Evolutionary conservation across 208 protist genomes (phyloP).

Genomic region (Trichomonas gallinae): DNA sequence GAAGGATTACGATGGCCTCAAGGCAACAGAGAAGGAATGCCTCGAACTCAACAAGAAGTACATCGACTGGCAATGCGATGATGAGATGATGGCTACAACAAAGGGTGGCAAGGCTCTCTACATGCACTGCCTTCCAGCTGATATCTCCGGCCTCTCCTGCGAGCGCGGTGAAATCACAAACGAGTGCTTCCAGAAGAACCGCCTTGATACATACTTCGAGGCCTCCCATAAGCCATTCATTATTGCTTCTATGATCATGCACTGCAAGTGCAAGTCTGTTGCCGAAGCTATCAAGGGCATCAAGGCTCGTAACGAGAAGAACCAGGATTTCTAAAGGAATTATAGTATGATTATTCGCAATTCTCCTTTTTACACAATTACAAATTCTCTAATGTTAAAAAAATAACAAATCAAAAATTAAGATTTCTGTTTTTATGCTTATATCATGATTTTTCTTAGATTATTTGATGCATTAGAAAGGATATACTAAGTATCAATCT

Average conservation of each 20-base stretch:
- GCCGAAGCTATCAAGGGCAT: background rate
- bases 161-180: conserved; percentile 5
- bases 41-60: conserved; percentile 2
- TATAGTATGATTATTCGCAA: background rate
- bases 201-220: background rate
- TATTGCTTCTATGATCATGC: conserved; percentile 4
- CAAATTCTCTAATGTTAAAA: too few species aligned
- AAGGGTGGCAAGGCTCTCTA: background rate
- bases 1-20: background rate
- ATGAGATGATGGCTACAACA: conserved; percentile 2
- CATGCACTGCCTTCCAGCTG: conserved; percentile 18
- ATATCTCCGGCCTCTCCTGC: background rate
- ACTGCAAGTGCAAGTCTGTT: conserved; percentile 15
- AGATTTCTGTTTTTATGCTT: too few species aligned
- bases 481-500: too few species aligned
- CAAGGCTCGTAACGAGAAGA: background rate
- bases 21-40: background rate
- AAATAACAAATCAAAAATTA: too few species aligned
- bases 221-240: conserved; percentile 10
- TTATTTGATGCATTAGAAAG: too few species aligned
- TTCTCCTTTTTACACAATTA: too few species aligned
- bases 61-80: conserved; percentile 6
- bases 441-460: too few species aligned
- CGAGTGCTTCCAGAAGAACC: background rate
- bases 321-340: background rate